Evolutionary conservation across 345 rosid species (phyloP), one percentile per base, ranked within the genome.

Genomic region (Corchorus capsularis): DNA sequence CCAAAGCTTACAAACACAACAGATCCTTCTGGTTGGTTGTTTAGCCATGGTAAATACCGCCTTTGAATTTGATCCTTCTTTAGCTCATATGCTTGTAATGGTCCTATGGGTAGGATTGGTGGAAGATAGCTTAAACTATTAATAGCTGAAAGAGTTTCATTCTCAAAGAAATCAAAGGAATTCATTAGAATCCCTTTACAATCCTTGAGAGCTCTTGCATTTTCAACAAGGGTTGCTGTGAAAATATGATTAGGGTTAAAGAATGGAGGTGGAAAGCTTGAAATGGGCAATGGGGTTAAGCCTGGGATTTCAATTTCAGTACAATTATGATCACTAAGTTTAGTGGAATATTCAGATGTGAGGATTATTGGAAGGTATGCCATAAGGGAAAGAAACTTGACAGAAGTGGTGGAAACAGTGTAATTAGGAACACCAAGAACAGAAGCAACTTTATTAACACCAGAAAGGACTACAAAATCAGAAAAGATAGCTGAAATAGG

Each of bases 1-100:
- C 91, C 93, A 43, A 86, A 89, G 81, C 86, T 78, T 8, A 86
- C 79, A 6, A 82, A 87, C 43, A 87, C 75, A 4, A 86, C 90
- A 0, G 90, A 87, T 4, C 69, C 77, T 4, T 46, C 52, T 7
- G 77, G 82, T 80, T 86, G 88, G 15, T 69, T 56, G 46, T 83
- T 79, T 12, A 86, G 83, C 93, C 93, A 89, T 9, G 41, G 20
- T 34, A 77, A 53, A 27, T 43, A 41, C 19, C 14, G 45, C 35
- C 67, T 19, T 8, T 34, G 10, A 20, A 63, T 19, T 8, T 34
- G 10, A 20, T 39, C 69, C 32, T 59, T 72, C 76, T 75, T 77
- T 13, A 77, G 57, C 19, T 79, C 85, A 32, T 69, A 72, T 4
- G 83, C 78, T 5, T 46, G 52, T 10, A 86, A 73, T 34, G 90